Evolutionary conservation across 768 basidiomycete species (phyloP).

Genomic region (Leccinum aurantiacum): DNA sequence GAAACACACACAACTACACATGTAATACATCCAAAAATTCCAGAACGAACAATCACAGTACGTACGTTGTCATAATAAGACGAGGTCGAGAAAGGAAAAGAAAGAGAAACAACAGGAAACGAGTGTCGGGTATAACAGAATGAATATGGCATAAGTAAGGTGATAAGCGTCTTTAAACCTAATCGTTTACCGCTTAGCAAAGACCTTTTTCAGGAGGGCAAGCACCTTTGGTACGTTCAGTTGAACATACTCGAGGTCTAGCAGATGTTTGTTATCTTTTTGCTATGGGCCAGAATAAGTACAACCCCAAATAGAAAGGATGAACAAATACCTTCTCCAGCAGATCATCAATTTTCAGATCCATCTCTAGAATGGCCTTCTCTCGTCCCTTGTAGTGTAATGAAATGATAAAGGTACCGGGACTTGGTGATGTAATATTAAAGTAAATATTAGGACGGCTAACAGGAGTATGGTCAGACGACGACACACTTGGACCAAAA

Average conservation of each 20-base stretch:
- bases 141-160: conserved; percentile 37
- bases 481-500: not conserved
- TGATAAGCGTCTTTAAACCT: conserved; percentile 3
- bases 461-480: conserved; percentile 5
- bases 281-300: conserved; percentile 58
- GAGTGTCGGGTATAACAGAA: conserved; percentile 34
- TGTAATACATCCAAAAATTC: conserved; percentile 36
- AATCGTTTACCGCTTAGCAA: conserved; percentile 70
- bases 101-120: conserved; percentile 5
- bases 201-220: conserved; percentile 90
- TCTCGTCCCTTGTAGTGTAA: conserved; percentile 98
- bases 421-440: conserved; percentile 96
- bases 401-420: conserved; percentile 98
- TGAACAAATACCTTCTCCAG: conserved; percentile 79
- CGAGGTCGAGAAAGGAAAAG: conserved; percentile 7
- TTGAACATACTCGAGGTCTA: conserved; percentile 98
- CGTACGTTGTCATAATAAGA: conserved; percentile 20
- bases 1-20: conserved; percentile 39
- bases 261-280: conserved; percentile 96
- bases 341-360: conserved; percentile 97
- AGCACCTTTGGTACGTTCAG: conserved; percentile 95
- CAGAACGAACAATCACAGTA: conserved; percentile 31
- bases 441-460: conserved; percentile 99
- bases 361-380: conserved; percentile 99
- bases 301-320: not conserved